Evolutionary conservation across 106 monocot species (phyloP), one percentile per base, ranked within the genome.

Genomic region (Allium fistulosum): DNA sequence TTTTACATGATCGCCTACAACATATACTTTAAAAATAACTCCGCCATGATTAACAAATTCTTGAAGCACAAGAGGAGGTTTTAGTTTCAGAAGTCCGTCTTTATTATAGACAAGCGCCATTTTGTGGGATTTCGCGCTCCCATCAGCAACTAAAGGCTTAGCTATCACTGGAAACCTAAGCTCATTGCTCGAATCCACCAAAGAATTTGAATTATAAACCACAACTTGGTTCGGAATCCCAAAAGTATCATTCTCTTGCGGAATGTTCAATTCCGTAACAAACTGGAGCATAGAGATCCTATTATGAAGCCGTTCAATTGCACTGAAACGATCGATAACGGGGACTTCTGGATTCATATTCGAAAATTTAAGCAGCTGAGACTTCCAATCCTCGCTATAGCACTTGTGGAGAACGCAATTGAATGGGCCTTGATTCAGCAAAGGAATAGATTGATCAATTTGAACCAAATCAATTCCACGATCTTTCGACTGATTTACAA

Each of bases 21-120:
- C 89, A 73, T 89, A 89, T 4, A 89, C 85, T 75, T 89, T 89
- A 71, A 89, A 89, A 50, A 89, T 80, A 60, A 89, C 84, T 12
- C 89, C 89, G 3, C 85, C 89, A 17, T 85, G 89, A 62, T 89
- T 85, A 3, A 89, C 82, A 55, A 89, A 89, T 49, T 89, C 85
- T 63, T 89, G 89, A 22, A 89, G 82, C 51, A 89, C 89, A 7
- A 89, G 56, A 3, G 89, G 89, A 8, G 85, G 89, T 50, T 85
- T 89, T 58, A 77, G 80, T 72, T 77, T 71, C 48, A 80, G 61
- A 11, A 89, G 73, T 0, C 64, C 85, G 5, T 71, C 74, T 11
- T 59, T 77, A 59, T 80, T 49, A 77, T 72, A 85, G 1, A 84
- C 74, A 8, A 89, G 80, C 6, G 82, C 69, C 85, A 89, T 89